phyloP scores from a whole-genome alignment of 495 filamentous ascomycete genomes.

The Haplographium delicatum region DNA sequence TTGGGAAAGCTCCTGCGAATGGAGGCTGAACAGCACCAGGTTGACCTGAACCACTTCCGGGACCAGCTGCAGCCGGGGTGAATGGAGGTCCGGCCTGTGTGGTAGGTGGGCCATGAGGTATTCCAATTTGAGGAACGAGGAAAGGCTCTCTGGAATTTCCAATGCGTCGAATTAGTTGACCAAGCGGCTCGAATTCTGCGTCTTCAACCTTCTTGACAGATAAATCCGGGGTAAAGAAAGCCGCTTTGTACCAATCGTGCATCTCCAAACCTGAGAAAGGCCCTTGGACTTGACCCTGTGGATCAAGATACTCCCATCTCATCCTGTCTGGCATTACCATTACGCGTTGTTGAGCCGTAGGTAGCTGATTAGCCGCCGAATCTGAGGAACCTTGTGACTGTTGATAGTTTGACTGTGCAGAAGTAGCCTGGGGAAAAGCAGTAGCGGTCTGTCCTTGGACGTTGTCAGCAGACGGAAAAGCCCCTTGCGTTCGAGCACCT shows the following conservation, averaged over 20 bases:
- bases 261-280: constrained; percentile 96
- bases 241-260: constrained; percentile 99
- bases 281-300: constrained; percentile 84
- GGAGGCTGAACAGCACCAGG: constrained; percentile 76
- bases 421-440: constrained; percentile 13
- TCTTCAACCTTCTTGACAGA: constrained; percentile 93
- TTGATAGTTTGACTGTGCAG: constrained; percentile 20
- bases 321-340: constrained; percentile 99
- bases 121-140: constrained; percentile 92
- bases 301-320: constrained; percentile 97
- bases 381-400: constrained; percentile 25
- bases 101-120: constrained; percentile 71
- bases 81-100: constrained; percentile 31
- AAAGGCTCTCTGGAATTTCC: constrained; percentile 97
- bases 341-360: constrained; percentile 67
- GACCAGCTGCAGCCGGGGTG: constrained; percentile 37
- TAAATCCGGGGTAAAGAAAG: constrained; percentile 92
- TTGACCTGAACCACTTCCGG: constrained; percentile 38
- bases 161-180: constrained; percentile 89
- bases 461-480: constrained; percentile 19
- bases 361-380: constrained; percentile 36
- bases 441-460: constrained; percentile 15
- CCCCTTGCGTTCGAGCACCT: constrained; percentile 14
- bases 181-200: constrained; percentile 89
- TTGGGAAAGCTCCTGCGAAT: constrained; percentile 92